Conservation (phyloP, 768 basidiomycete genomes). For the Tylopilus felleus region DNA sequence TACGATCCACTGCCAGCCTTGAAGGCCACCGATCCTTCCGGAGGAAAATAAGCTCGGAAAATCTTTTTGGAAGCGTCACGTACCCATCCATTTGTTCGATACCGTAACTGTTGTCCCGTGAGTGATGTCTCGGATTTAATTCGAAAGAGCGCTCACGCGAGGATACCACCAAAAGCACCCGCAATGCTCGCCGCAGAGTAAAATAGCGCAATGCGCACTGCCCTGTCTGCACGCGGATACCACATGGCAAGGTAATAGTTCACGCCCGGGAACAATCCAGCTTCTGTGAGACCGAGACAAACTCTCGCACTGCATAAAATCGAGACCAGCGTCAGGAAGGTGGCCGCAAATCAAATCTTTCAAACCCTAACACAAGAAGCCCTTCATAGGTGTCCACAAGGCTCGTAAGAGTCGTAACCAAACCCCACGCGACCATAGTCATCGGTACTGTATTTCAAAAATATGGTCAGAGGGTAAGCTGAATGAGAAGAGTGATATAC, state of each 20-base stretch:
- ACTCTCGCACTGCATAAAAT: constrained; percentile 30
- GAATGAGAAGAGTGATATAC: background rate
- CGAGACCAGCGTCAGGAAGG: background rate
- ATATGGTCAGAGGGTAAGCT: constrained; percentile 5
- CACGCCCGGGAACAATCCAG: constrained; percentile 41
- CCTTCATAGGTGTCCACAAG: constrained; percentile 32
- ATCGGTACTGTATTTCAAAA: constrained; percentile 33
- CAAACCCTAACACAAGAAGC: constrained; percentile 29
- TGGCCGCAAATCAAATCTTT: background rate
- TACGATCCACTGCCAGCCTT: constrained; percentile 41
- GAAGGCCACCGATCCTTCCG: constrained; percentile 27
- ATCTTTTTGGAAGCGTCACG: constrained; percentile 15
- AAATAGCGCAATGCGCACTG: constrained; percentile 56
- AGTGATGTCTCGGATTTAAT: background rate
- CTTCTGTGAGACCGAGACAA: constrained; percentile 47
- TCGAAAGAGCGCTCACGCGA: constrained; percentile 34
- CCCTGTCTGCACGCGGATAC: constrained; percentile 58
- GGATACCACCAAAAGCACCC: constrained; percentile 49
- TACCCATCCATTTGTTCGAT: constrained; percentile 35
- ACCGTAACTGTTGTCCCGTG: constrained; percentile 29
- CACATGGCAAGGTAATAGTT: constrained; percentile 50
- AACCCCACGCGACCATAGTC: constrained; percentile 39
- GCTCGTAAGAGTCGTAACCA: constrained; percentile 37
- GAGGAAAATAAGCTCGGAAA: background rate
- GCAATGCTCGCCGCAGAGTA: constrained; percentile 58